Evolutionary conservation across 2,329 filamentous ascomycete genomes (phyloP).

Genomic region (Aspergillus texensis): DNA sequence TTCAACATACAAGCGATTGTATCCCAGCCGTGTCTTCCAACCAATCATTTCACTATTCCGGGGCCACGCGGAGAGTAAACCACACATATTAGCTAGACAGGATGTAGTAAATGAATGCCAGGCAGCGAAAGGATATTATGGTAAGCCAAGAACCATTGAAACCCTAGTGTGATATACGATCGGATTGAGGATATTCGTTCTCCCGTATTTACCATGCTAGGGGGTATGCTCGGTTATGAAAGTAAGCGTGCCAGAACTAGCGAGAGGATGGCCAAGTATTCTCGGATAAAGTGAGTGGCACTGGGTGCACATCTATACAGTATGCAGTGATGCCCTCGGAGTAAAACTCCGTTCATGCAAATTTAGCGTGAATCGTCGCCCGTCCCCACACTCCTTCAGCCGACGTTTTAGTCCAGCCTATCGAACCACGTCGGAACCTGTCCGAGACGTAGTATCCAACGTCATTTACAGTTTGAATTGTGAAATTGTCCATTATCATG

Average conservation of each 20-base stretch:
- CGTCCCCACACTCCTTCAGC: constrained; percentile 12
- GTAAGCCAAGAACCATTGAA: background rate
- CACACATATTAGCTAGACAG: no score
- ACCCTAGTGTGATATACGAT: background rate
- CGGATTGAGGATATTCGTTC: no score
- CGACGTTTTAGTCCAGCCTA: background rate
- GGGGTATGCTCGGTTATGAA: background rate
- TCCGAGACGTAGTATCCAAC: background rate
- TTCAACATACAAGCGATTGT: background rate
- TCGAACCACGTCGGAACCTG: background rate
- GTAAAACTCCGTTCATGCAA: background rate
- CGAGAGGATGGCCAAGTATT: background rate
- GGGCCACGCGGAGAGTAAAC: background rate
- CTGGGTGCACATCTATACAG: no score
- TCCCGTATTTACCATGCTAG: background rate
- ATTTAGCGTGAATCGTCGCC: background rate
- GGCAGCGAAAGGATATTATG: background rate
- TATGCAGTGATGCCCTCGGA: background rate
- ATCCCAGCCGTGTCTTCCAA: background rate
- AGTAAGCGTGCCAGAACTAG: background rate
- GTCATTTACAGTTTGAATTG: background rate
- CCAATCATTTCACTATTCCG: background rate
- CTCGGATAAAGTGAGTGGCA: background rate
- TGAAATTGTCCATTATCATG: background rate
- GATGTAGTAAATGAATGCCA: background rate